Evolutionary conservation across 2,329 filamentous ascomycete genomes (phyloP), one percentile per base, ranked within the genome.

Genomic region (Trichoderma harzianum): DNA sequence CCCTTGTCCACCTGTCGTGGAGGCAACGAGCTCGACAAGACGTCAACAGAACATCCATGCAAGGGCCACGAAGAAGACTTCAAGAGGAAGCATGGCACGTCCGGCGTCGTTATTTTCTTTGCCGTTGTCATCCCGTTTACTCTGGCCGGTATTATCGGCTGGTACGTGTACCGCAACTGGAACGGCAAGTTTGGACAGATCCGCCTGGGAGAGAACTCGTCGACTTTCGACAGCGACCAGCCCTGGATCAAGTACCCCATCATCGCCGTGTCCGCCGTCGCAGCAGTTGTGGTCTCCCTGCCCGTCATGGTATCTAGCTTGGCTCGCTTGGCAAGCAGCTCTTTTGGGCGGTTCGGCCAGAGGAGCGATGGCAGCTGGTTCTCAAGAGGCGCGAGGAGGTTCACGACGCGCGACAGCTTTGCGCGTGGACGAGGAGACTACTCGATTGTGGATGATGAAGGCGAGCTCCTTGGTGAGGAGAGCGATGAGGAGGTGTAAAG

Each of bases 131-230:
- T 95, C 5, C 94, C 95, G 0, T 86, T 98, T 72, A 86, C 83
- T 1, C 83, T 90, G 1, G 95, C 96, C 1, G 87, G 84, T 1
- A 91, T 86, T 5, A 86, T 92, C 16, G 96, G 96, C 51, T 98
- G 93, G 85, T 98, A 90, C 82, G 91, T 95, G 24, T 97, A 91
- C 85, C 88, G 85, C 73, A 93, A 93, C 82, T 98, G 93, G 93
- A 91, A 90, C 76, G 90, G 90, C 81, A 97, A 97, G 79, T 97
- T 98, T 79, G 96, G 96, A 12, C 91, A 95, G 79, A 95, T 99
- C 79, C 89, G 94, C 26, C 89, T 99, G 16, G 96, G 96, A 70
- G 96, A 98, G 75, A 82, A 83, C 76, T 78, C 78, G 68, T 77
- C 78, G 72, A 80, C 78, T 26, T 80, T 95, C 74, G 90, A 94